Evolutionary conservation across 2,329 filamentous ascomycete genomes (phyloP).

Genomic region (Chaetomiaceae sp.): DNA sequence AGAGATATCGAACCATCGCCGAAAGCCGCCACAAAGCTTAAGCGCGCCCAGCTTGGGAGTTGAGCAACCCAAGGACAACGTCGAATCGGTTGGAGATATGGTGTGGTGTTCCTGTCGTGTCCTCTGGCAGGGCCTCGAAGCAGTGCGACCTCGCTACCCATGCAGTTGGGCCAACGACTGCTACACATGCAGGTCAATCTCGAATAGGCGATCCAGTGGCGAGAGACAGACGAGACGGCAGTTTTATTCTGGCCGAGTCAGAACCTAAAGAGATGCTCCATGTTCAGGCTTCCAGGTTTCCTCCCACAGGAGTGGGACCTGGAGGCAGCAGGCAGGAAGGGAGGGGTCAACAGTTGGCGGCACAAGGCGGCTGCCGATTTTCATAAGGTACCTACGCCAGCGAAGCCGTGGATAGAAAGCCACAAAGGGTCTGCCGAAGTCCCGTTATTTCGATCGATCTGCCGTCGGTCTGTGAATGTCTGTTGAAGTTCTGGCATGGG

Average conservation of each 20-base stretch:
- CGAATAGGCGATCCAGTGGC: not conserved
- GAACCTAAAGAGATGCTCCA: not conserved
- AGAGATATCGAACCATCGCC: not conserved
- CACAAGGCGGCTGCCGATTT: too few species aligned
- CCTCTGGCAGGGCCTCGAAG: not conserved
- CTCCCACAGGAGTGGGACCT: too few species aligned
- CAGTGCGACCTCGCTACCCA: conserved; percentile 7
- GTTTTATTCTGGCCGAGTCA: not conserved
- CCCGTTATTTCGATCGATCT: too few species aligned
- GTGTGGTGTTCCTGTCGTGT: not conserved
- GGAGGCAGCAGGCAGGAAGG: too few species aligned
- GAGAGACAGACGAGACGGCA: not conserved
- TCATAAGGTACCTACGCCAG: too few species aligned
- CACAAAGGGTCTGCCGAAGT: too few species aligned
- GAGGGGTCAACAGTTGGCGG: not conserved
- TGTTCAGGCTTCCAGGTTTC: too few species aligned
- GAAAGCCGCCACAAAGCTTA: conserved; percentile 20
- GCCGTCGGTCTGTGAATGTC: too few species aligned
- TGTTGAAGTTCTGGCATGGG: too few species aligned
- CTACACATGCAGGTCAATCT: conserved; percentile 6
- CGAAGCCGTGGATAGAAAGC: too few species aligned
- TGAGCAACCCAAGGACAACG: not conserved
- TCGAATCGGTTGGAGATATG: not conserved
- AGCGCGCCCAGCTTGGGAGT: not conserved
- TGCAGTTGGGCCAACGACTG: conserved; percentile 11